Base-by-base conservation (phyloP, 2,329 filamentous ascomycete species). In the Esteya vermicola region DNA sequence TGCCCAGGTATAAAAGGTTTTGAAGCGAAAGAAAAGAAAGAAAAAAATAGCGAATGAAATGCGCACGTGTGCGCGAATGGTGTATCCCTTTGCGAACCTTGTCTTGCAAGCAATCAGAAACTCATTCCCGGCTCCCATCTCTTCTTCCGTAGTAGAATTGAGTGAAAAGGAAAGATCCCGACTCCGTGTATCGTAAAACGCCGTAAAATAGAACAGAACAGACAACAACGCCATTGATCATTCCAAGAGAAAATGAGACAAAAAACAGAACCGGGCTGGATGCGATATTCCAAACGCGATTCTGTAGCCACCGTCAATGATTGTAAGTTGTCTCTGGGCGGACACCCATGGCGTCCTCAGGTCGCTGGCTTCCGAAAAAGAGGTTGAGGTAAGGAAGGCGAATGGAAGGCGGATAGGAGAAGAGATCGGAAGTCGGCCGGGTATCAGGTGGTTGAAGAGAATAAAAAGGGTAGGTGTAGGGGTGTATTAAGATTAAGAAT, bases 1-100 rank as follows among this genome's bases (percentile, higher is more conserved):
- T 33, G 38, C 41, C 41, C 36, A 32, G n/a, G 36, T 32, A 34
- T n/a, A n/a, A n/a, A n/a, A n/a, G n/a, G n/a, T n/a, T n/a, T n/a
- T n/a, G n/a, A n/a, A n/a, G n/a, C n/a, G n/a, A n/a, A n/a, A n/a
- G n/a, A n/a, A n/a, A n/a, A n/a, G n/a, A n/a, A n/a, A n/a, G n/a
- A n/a, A n/a, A n/a, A n/a, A n/a, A n/a, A n/a, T n/a, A 46, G 39
- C 45, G 45, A 46, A 46, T 46, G 45, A 42, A 46, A 46, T 41
- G 33, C 37, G 35, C 33, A 41, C 33, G 36, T 39, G 41, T 26
- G 41, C 37, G 39, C 36, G 38, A n/a, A n/a, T n/a, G n/a, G n/a
- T n/a, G n/a, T n/a, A 28, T 31, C 30, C 35, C 27, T 39, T 23
- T 41, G n/a, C n/a, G n/a, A n/a, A n/a, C n/a, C n/a, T n/a, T n/a